A percentile compares a stretch with the other conserved stretches of the same genome.
Evolutionary conservation across 2,329 filamentous ascomycete genomes (phyloP).

Genomic region (Fusarium liriodendri): DNA sequence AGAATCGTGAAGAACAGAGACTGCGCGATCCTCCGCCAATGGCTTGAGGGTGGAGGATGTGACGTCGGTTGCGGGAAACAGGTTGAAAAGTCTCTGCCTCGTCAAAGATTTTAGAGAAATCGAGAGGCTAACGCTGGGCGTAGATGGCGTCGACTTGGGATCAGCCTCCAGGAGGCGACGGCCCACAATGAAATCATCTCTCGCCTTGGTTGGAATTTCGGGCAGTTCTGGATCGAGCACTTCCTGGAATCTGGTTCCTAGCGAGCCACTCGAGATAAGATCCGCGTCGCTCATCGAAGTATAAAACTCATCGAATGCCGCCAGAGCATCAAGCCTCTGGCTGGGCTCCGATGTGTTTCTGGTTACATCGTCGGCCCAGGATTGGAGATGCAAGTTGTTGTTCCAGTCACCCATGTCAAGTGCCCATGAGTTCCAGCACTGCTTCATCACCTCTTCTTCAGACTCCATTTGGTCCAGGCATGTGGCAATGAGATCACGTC

Average conservation of each 20-base stretch:
- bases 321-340: constrained; percentile 54
- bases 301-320: constrained; percentile 64
- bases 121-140: constrained; percentile 42
- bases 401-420: constrained; percentile 72
- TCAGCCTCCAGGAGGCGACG: constrained; percentile 61
- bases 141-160: constrained; percentile 45
- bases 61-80: not conserved
- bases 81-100: constrained; percentile 37
- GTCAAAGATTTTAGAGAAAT: constrained; percentile 45
- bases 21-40: constrained; percentile 49
- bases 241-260: constrained; percentile 59
- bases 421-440: constrained; percentile 76
- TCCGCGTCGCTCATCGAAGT: constrained; percentile 76
- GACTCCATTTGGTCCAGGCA: constrained; percentile 52
- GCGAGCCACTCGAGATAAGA: constrained; percentile 62
- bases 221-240: constrained; percentile 73
- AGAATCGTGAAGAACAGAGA: constrained; percentile 53
- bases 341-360: constrained; percentile 17
- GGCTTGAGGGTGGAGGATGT: constrained; percentile 33
- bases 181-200: constrained; percentile 64
- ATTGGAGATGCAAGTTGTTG: constrained; percentile 52
- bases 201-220: constrained; percentile 57
- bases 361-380: constrained; percentile 51
- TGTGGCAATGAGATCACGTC: constrained; percentile 65
- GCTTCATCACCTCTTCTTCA: constrained; percentile 72